Conservation (phyloP, 1,284 basidiomycete species). For the Ceratobasidium theobromae region DNA sequence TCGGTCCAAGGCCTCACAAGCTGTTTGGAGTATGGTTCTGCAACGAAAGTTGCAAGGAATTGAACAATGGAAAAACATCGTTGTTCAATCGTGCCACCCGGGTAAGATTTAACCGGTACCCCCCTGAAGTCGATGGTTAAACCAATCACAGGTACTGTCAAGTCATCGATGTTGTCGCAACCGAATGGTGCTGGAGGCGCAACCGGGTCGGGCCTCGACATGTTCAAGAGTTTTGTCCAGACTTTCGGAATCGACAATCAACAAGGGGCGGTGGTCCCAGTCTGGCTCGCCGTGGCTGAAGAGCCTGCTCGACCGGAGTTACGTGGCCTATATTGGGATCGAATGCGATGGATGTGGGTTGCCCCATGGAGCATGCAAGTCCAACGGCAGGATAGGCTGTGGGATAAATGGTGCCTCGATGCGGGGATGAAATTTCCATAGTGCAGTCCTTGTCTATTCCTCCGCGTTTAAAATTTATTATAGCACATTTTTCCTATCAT, state of each 20-base stretch:
- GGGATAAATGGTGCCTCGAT: slow-evolving; percentile 31
- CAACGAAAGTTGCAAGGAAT: slow-evolving; percentile 30
- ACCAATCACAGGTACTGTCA: slow-evolving; percentile 19
- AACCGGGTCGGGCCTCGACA: slow-evolving; percentile 3
- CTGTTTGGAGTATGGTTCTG: slow-evolving; percentile 30
- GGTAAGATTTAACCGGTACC: background rate
- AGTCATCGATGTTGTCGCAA: slow-evolving; percentile 23
- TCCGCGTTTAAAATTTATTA: too few relatives aligned
- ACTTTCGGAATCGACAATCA: slow-evolving; percentile 27
- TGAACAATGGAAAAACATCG: slow-evolving; percentile 32
- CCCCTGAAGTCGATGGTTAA: too few relatives aligned
- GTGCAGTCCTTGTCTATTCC: too few relatives aligned
- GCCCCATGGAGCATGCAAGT: slow-evolving; percentile 31
- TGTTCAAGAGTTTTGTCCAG: slow-evolving; percentile 13
- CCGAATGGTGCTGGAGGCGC: slow-evolving; percentile 5
- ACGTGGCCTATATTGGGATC: slow-evolving; percentile 34
- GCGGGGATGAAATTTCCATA: background rate
- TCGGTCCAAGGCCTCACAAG: slow-evolving; percentile 32
- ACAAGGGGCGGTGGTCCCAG: slow-evolving; percentile 31
- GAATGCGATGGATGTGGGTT: slow-evolving; percentile 33
- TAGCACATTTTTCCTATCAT: too few relatives aligned
- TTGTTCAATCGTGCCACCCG: slow-evolving; percentile 35
- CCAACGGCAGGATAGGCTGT: slow-evolving; percentile 24
- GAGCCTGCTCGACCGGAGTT: slow-evolving; percentile 9
- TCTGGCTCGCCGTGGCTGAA: slow-evolving; percentile 32